Conservation (phyloP, 148 eudicot species). For the Rhododendron griersonianum region DNA sequence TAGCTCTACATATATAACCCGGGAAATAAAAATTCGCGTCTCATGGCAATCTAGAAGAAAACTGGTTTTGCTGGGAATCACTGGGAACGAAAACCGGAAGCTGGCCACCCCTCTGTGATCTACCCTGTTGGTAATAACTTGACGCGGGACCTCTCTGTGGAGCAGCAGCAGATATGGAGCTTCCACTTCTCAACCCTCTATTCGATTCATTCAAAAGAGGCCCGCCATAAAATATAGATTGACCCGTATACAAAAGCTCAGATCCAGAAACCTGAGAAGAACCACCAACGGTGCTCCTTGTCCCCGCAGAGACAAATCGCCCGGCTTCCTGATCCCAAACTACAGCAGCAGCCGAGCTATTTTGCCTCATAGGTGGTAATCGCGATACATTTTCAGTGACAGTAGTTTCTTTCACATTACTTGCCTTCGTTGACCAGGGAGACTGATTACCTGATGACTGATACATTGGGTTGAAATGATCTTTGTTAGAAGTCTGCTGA, state of each 20-base stretch:
- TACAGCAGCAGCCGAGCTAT: constrained; percentile 25
- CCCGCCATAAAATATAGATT: constrained; percentile 85
- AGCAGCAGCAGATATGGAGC: constrained; percentile 10
- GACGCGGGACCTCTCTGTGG: constrained; percentile 23
- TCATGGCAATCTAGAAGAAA: constrained; percentile 34
- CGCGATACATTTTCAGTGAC: constrained; percentile 5
- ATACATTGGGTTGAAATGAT: constrained; percentile 58
- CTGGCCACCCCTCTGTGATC: constrained; percentile 79
- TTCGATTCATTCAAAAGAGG: constrained; percentile 52
- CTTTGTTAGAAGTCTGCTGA: constrained; percentile 36
- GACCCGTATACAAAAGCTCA: constrained; percentile 61
- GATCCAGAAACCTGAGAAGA: constrained; percentile 43
- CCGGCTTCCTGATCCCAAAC: constrained; percentile 88
- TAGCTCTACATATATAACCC: neutral
- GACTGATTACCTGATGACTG: constrained; percentile 65
- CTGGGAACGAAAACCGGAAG: constrained; percentile 90
- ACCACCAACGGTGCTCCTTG: constrained; percentile 22
- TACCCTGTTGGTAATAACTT: constrained; percentile 59
- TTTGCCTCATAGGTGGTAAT: constrained; percentile 24
- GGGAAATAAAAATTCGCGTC: neutral
- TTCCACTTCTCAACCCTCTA: constrained; percentile 30
- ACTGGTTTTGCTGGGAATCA: constrained; percentile 55
- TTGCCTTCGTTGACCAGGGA: constrained; percentile 47
- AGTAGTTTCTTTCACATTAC: constrained; percentile 21
- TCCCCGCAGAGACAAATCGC: constrained; percentile 61